A percentile compares a stretch with the other conserved stretches of the same genome.
Evolutionary conservation across 2,329 filamentous ascomycete species (phyloP).

Genomic region (Alternaria longipes): DNA sequence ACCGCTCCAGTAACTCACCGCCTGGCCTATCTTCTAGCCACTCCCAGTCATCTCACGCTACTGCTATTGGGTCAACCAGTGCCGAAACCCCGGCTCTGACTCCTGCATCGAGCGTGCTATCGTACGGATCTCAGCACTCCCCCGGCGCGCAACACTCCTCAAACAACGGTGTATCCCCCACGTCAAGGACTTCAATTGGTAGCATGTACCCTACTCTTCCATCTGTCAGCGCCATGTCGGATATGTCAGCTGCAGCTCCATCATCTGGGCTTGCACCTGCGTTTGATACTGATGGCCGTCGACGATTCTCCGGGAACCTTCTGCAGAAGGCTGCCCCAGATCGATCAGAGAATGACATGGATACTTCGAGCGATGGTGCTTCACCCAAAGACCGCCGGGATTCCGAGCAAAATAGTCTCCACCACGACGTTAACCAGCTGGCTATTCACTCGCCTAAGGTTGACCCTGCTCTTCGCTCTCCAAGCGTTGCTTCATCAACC

Average conservation of each 20-base stretch:
- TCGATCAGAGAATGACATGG: constrained; percentile 49
- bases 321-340: constrained; percentile 60
- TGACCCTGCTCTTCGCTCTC: constrained; percentile 52
- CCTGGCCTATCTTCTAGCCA: constrained; percentile 50
- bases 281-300: constrained; percentile 68
- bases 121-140: constrained; percentile 80
- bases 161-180: constrained; percentile 69
- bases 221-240: constrained; percentile 72
- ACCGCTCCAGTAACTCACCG: constrained; percentile 68
- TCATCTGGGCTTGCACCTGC: constrained; percentile 74
- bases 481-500: constrained; percentile 49
- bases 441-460: constrained; percentile 53
- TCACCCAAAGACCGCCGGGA: constrained; percentile 46
- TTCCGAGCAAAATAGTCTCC: constrained; percentile 49
- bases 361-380: constrained; percentile 50
- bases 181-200: constrained; percentile 63
- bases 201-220: constrained; percentile 80
- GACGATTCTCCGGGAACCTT: constrained; percentile 69
- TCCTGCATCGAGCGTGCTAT: constrained; percentile 77
- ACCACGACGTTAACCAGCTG: constrained; percentile 51
- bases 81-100: constrained; percentile 78
- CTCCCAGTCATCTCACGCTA: constrained; percentile 63
- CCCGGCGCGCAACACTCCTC: constrained; percentile 66
- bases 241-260: constrained; percentile 68
- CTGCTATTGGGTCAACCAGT: constrained; percentile 52